Evolutionary conservation across 1,284 basidiomycete species (phyloP).

Genomic region (Sanghuangporus baumii): DNA sequence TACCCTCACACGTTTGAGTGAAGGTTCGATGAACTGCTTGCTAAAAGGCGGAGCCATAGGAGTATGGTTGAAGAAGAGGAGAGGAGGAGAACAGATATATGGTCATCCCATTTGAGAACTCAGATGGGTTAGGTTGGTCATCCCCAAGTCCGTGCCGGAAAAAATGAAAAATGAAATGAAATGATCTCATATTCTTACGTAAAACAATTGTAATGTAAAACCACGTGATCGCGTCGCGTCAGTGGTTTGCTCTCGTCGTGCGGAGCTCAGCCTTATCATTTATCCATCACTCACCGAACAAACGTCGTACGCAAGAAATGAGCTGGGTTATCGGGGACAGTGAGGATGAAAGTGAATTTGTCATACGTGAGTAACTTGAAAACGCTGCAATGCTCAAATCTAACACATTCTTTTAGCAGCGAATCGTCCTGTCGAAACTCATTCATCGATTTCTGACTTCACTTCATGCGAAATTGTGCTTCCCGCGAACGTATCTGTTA

Average conservation of each 20-base stretch:
- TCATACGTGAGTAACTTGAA: not conserved
- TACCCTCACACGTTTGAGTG: constrained; percentile 47
- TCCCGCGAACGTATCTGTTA: not conserved
- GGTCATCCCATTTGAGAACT: not conserved
- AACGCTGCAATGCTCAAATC: not conserved
- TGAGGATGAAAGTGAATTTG: constrained; percentile 9
- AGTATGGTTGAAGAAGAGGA: constrained; percentile 1
- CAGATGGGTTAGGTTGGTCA: not conserved
- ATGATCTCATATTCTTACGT: not conserved
- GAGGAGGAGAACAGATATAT: not conserved
- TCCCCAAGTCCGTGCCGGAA: not conserved
- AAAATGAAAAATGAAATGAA: not conserved
- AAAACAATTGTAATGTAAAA: not conserved
- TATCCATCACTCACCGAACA: not conserved
- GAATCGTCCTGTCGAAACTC: not conserved
- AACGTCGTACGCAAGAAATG: not conserved
- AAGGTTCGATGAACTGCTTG: constrained; percentile 37
- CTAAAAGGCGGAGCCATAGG: constrained; percentile 31
- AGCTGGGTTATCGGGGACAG: constrained; percentile 16
- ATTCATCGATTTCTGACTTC: constrained; percentile 11
- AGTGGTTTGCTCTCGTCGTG: not conserved
- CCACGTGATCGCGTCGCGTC: constrained; percentile 7
- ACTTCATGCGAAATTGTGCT: not conserved
- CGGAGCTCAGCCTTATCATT: not conserved
- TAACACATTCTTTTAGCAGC: not conserved